Evolutionary conservation across 257 asterid genomes (phyloP).

Genomic region (Dorcoceras hygrometricum): DNA sequence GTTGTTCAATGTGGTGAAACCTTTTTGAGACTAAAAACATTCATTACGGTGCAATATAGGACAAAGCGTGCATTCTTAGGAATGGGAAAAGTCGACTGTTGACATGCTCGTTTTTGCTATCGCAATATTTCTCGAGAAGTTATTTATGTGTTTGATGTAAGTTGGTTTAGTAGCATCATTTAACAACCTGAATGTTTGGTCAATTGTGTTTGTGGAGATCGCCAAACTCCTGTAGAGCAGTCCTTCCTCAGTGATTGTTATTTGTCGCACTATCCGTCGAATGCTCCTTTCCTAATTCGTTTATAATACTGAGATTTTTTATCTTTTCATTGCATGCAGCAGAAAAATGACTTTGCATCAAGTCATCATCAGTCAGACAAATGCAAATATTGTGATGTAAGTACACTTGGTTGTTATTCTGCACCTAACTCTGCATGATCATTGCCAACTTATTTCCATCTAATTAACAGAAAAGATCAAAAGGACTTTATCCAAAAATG

Average conservation of each 20-base stretch:
- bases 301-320: conserved; percentile 25
- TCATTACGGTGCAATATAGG: not conserved
- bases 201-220: not conserved
- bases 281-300: conserved; percentile 12
- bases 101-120: not conserved
- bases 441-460: conserved; percentile 32
- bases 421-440: conserved; percentile 19
- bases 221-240: not conserved
- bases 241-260: not conserved
- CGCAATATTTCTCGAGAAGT: not conserved
- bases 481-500: conserved; percentile 62
- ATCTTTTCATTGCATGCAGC: conserved; percentile 39
- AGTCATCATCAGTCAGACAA: conserved; percentile 25
- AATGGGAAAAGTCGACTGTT: not conserved
- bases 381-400: conserved; percentile 87
- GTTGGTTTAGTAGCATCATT: not conserved
- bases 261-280: conserved; percentile 11
- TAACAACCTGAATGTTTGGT: conserved; percentile 13
- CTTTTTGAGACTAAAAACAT: no score
- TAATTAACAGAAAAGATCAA: conserved; percentile 59
- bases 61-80: not conserved
- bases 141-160: not conserved
- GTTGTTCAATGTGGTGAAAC: not conserved
- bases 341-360: conserved; percentile 42
- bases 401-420: conserved; percentile 35